These are phyloP conservation scores for Kluyveromyces aestuarii DNA, from an alignment of 805 yeast genomes.

Conservation along the genomic window DNA sequence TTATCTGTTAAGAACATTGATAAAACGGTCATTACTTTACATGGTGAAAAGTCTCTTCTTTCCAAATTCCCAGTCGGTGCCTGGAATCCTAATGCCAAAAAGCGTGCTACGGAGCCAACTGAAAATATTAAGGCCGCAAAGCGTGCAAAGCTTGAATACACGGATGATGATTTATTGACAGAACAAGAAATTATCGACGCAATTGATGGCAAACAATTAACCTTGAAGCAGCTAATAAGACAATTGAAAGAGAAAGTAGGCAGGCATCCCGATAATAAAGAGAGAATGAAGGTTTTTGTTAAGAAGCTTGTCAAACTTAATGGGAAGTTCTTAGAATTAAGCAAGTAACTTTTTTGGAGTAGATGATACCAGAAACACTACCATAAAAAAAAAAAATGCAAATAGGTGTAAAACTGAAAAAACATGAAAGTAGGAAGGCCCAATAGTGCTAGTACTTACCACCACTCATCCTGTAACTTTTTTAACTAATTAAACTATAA, in stretches of 20 bases:
- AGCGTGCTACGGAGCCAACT: constrained; percentile 11
- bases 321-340: constrained; percentile 22
- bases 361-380: background rate
- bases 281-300: constrained; percentile 47
- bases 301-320: constrained; percentile 47
- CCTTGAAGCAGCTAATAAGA: constrained; percentile 54
- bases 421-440: background rate
- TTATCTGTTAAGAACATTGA: constrained; percentile 37
- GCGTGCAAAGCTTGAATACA: background rate
- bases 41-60: constrained; percentile 53
- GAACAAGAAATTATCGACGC: constrained; percentile 63
- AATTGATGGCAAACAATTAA: constrained; percentile 36
- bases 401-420: background rate
- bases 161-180: constrained; percentile 38
- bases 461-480: no score
- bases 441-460: background rate
- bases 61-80: constrained; percentile 66
- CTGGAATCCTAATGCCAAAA: constrained; percentile 64
- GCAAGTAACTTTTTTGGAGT: background rate
- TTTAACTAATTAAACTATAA: no score
- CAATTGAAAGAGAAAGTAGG: constrained; percentile 53
- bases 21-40: constrained; percentile 50
- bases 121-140: background rate
- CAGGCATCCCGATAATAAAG: constrained; percentile 54
- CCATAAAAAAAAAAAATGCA: background rate